A percentile compares a stretch with the other conserved stretches of the same genome.
Conservation (phyloP, 257 asterid genomes). For the Striga asiatica region DNA sequence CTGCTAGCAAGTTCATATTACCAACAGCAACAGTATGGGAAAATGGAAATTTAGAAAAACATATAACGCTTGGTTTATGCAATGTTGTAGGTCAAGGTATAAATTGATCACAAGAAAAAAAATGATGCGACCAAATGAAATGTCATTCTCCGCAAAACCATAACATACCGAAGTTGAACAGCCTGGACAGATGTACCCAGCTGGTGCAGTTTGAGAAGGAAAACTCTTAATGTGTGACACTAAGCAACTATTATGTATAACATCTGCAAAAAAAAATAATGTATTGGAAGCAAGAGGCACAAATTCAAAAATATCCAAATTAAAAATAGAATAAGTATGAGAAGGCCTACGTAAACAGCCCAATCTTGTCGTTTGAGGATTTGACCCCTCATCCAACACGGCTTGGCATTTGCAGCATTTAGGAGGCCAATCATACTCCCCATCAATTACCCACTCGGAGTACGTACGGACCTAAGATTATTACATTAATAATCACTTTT, state of each 20-base stretch:
- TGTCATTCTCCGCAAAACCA: background rate
- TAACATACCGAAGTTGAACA: slow-evolving; percentile 61
- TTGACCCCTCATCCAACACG: slow-evolving; percentile 59
- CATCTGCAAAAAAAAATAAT: slow-evolving; percentile 32
- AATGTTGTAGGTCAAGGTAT: background rate
- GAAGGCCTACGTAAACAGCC: slow-evolving; percentile 87
- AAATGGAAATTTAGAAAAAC: background rate
- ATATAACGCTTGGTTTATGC: too few relatives aligned
- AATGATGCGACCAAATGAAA: background rate
- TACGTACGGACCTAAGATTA: slow-evolving; percentile 55
- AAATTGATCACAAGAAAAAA: background rate
- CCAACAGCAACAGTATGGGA: background rate
- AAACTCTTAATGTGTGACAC: slow-evolving; percentile 64
- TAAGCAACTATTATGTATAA: slow-evolving; percentile 62
- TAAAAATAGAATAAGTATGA: background rate
- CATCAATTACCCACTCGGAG: slow-evolving; percentile 98
- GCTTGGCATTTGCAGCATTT: slow-evolving; percentile 76
- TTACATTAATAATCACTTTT: background rate
- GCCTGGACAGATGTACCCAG: slow-evolving; percentile 68
- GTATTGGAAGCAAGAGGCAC: background rate
- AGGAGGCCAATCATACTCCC: slow-evolving; percentile 97
- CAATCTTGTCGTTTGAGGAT: slow-evolving; percentile 67
- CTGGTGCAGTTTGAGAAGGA: slow-evolving; percentile 74
- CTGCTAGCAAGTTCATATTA: background rate
- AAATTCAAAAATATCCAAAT: background rate